Evolutionary conservation across 805 yeast genomes (phyloP), one percentile per base, ranked within the genome.

Genomic region (Candida hispaniensis): DNA sequence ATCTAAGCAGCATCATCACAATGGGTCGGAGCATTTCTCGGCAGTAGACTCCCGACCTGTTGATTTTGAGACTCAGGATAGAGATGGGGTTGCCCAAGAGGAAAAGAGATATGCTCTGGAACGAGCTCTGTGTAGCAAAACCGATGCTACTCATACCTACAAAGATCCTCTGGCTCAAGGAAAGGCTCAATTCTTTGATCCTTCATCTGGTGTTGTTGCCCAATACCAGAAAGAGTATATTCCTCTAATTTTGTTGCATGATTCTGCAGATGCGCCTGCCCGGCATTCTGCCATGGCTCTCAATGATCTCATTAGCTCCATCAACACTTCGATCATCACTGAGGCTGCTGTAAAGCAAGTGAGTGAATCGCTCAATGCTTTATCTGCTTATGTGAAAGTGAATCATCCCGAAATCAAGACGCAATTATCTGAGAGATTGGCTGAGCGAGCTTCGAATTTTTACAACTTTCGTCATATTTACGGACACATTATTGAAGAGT

Each of bases 171-270:
- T 38, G 26, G 18, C 41, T 10, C 28, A 36, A n/a, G 23, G 39
- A 26, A 38, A 38, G 38, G 38, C 30, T 20, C 29, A 36, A 17
- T 49, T 49, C 21, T 48, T 49, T 29, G 45, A 45, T 29, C 48
- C 52, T 16, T 30, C 42, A 9, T 34, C 46, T 7, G 54, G 54
- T 10, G 38, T 41, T 5, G 51, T 44, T 3, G 47, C 43, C 8
- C 24, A 26, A 10, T 38, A 39, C n/a, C 38, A 38, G 14, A 38
- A 44, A 28, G 48, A 46, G 12, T 49, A 49, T 25, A 39, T 49
- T 18, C 54, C 54, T 4, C 30, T 49, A 34, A 30, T 49, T n/a
- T 34, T 43, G 26, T 36, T 49, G 22, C 54, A 52, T 4, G 52
- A 49, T 24, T 43, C 40, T 5, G 26, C 43, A 4, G 47, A 49